These are phyloP conservation scores for Camelina hispida DNA, from an alignment of 345 rosid species.

Conservation along the genomic window DNA sequence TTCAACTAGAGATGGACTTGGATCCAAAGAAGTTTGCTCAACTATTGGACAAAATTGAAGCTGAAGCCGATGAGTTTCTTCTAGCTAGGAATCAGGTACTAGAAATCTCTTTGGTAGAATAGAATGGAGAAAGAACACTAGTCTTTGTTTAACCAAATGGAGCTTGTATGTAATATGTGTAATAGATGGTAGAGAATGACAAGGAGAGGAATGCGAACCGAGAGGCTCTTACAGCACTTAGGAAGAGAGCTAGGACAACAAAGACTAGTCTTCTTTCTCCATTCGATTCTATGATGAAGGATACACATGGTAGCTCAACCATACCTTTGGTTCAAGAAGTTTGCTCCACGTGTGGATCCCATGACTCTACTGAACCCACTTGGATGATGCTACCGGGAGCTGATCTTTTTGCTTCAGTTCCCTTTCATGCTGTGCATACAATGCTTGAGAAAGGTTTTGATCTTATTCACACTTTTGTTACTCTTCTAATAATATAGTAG, in stretches of 20 bases:
- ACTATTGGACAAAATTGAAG: constrained; percentile 61
- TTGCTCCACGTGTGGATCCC: constrained; percentile 77
- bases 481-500: neutral
- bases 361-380: constrained; percentile 63
- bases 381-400: constrained; percentile 89
- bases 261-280: constrained; percentile 68
- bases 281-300: constrained; percentile 83
- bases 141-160: neutral
- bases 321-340: constrained; percentile 77
- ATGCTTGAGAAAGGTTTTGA: constrained; percentile 73
- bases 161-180: constrained; percentile 31
- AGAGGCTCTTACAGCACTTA: constrained; percentile 78
- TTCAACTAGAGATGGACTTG: constrained; percentile 56
- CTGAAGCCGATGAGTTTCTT: constrained; percentile 74
- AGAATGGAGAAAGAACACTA: neutral
- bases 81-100: constrained; percentile 66
- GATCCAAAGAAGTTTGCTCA: constrained; percentile 56
- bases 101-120: constrained; percentile 1
- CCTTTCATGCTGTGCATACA: constrained; percentile 84
- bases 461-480: neutral
- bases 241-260: constrained; percentile 80
- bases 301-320: constrained; percentile 49
- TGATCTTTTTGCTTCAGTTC: constrained; percentile 71
- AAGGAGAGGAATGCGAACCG: constrained; percentile 73
- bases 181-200: constrained; percentile 77